phyloP scores from a whole-genome alignment of 345 rosid species.

The Citropsis articulata region DNA sequence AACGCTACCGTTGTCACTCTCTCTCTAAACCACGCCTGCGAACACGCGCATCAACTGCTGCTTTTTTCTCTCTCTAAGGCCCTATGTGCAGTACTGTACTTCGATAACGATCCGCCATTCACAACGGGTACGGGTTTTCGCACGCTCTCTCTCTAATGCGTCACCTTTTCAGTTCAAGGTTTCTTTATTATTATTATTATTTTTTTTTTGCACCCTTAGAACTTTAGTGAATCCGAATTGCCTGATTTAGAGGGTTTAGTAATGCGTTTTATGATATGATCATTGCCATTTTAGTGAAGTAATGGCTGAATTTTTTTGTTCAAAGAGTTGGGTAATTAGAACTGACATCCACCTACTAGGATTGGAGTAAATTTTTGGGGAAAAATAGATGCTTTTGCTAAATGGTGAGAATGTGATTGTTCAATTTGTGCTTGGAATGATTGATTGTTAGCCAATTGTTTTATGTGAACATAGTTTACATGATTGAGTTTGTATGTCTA shows the following conservation, averaged over 20 bases:
- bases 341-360: neutral
- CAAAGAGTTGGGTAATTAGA: neutral
- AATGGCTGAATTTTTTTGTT: neutral
- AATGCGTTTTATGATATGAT: neutral
- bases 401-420: neutral
- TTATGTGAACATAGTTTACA: no score
- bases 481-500: neutral
- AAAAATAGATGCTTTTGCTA: neutral
- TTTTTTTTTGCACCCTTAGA: neutral
- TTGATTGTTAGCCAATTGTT: neutral
- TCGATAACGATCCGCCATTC: neutral
- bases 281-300: neutral
- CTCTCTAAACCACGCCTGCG: neutral
- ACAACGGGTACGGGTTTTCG: neutral
- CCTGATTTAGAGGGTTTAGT: neutral
- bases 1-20: neutral
- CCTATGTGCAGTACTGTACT: neutral
- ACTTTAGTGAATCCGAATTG: neutral
- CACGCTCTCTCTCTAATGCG: neutral
- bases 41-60: neutral
- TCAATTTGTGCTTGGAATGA: neutral
- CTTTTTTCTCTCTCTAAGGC: conserved; percentile 6
- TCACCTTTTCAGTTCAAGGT: neutral
- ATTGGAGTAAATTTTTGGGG: neutral
- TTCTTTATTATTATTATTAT: neutral